Percentiles rank a stretch among this genome's conserved stretches.
phyloP scores from a whole-genome alignment of 192 early-diverging fungal species.

The Spinellus fusiger region DNA sequence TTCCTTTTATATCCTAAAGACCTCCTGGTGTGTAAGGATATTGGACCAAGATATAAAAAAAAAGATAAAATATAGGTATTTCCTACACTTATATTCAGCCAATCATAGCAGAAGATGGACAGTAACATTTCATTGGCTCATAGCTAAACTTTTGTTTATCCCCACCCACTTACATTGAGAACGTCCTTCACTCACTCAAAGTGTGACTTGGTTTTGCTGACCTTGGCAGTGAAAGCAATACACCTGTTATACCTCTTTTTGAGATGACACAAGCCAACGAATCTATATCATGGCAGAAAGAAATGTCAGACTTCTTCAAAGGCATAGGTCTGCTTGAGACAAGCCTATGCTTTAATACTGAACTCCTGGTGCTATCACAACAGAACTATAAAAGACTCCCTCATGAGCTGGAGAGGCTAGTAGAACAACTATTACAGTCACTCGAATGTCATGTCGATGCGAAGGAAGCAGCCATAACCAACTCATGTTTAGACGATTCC shows the following conservation, averaged over 20 bases:
- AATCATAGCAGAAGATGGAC: too few relatives aligned
- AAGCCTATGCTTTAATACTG: conserved; percentile 17
- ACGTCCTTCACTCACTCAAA: too few relatives aligned
- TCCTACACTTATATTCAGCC: too few relatives aligned
- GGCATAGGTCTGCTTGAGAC: conserved; percentile 25
- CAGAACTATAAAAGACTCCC: conserved; percentile 12
- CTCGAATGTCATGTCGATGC: conserved; percentile 16
- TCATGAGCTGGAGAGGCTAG: conserved; percentile 13
- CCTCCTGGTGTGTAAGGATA: too few relatives aligned
- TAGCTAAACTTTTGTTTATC: too few relatives aligned
- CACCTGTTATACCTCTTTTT: background rate
- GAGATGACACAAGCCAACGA: conserved; percentile 2
- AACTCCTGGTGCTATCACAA: conserved; percentile 18
- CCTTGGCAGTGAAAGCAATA: too few relatives aligned
- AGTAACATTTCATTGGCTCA: too few relatives aligned
- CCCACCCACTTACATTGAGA: too few relatives aligned
- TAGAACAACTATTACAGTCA: conserved; percentile 15
- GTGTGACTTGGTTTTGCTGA: too few relatives aligned
- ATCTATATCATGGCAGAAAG: conserved; percentile 11
- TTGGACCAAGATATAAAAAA: too few relatives aligned
- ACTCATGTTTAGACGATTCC: background rate
- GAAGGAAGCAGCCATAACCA: conserved; percentile 3
- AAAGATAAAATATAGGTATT: too few relatives aligned
- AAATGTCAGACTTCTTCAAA: conserved; percentile 11
- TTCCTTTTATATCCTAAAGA: too few relatives aligned